Evolutionary conservation across 768 basidiomycete genomes (phyloP), one percentile per base, ranked within the genome.

Genomic region (Podaxis mareebaensis): DNA sequence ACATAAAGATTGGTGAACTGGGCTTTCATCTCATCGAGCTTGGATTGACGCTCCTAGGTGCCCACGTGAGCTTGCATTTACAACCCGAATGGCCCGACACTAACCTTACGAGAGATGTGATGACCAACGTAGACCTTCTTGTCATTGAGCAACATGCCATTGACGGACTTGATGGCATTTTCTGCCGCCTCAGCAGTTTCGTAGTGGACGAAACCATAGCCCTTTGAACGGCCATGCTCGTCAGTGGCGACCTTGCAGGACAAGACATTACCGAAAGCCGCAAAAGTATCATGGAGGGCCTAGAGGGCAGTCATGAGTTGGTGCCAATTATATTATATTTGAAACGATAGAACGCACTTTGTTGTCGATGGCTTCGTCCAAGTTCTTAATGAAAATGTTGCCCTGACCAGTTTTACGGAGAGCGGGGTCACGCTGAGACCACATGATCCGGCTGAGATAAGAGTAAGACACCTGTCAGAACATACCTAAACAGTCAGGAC

Each of bases 311-410:
- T 52, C 49, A n/a, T 22, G 15, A 36, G 7, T 53, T 30, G 20
- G 24, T 10, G 13, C 36, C 24, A 22, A 30, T 24, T 8, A 38
- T 40, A 46, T 44, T 44, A 13, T 26, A 49, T 20, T 22, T 24
- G 2, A 60, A 2, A 4, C 17, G 36, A 8, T 30, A 22, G 15
- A 28, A 66, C 75, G 62, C 53, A 89, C 92, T 87, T 98, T 98
- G 85, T 99, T 98, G 80, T 99, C 97, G 69, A 98, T 98, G 62
- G 83, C 84, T 77, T 96, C 94, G 72, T 97, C 96, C 69, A 99
- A 80, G 80, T 99, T 99, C 83, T 99, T 99, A 81, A 99, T 99
- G 83, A 99, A 99, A 74, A 99, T 95, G 78, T 99, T 99, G 77
- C 97, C 97, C 81, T 98, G 95, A 67, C 95, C 95, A 67, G 95